phyloP scores from a whole-genome alignment of 495 filamentous ascomycete genomes.

The Neurospora sp. region DNA sequence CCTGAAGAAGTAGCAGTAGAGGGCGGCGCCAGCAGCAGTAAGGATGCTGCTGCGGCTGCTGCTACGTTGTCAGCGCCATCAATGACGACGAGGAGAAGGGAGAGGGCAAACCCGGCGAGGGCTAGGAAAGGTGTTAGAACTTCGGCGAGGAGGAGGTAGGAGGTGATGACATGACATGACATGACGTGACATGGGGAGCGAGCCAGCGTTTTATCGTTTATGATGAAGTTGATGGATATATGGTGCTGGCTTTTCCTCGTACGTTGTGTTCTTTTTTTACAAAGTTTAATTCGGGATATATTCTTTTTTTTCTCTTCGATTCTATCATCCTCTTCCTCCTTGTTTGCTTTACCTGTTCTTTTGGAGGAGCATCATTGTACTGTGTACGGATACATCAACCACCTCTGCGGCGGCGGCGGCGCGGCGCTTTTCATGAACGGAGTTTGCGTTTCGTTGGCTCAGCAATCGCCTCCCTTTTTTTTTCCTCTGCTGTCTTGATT shows the following conservation, averaged over 20 bases:
- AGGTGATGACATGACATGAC: slow-evolving; percentile 6
- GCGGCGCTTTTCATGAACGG: neutral
- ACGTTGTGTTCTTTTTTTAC: neutral
- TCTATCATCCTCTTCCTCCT: neutral
- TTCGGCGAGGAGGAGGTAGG: slow-evolving; percentile 14
- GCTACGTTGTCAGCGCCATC: neutral
- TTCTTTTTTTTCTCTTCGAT: neutral
- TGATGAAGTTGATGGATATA: neutral
- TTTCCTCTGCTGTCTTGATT: neutral
- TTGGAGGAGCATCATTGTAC: neutral
- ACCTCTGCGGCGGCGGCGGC: neutral
- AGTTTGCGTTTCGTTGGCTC: neutral
- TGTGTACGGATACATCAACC: neutral
- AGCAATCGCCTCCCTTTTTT: neutral
- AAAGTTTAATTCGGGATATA: neutral
- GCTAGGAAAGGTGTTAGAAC: slow-evolving; percentile 15
- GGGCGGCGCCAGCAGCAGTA: neutral
- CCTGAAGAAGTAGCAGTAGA: slow-evolving; percentile 6
- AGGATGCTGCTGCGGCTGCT: neutral
- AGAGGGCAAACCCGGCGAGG: slow-evolving; percentile 20
- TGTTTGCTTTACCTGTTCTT: neutral
- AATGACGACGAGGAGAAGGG: slow-evolving; percentile 17
- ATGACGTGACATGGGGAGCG: neutral
- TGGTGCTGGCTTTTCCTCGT: neutral
- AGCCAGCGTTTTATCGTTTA: neutral